These are phyloP conservation scores for Rosa hybrid DNA, from an alignment of 331 rosid species.

Conservation along the genomic window DNA sequence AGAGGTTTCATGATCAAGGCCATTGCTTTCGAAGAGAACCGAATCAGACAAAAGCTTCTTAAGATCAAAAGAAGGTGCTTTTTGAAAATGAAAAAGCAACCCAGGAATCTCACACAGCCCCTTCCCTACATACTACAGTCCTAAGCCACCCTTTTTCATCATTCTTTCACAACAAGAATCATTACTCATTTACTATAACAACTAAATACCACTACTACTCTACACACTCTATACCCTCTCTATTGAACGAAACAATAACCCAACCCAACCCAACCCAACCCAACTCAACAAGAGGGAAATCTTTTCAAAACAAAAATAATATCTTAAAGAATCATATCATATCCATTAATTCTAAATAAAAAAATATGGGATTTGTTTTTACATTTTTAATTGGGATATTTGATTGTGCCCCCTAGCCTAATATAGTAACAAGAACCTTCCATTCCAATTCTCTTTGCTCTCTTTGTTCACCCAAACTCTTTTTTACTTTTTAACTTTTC, in stretches of 20 bases:
- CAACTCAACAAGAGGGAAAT: slow-evolving; percentile 10
- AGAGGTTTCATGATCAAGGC: slow-evolving; percentile 48
- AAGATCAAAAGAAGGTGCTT: slow-evolving; percentile 70
- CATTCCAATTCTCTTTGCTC: slow-evolving; percentile 2
- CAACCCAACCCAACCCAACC: slow-evolving; percentile 1
- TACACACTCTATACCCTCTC: background rate
- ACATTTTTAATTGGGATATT: background rate
- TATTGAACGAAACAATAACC: background rate
- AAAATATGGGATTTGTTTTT: background rate
- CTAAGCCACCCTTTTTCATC: slow-evolving; percentile 60
- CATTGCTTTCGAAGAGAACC: slow-evolving; percentile 75
- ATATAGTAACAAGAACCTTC: slow-evolving; percentile 22
- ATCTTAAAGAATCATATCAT: background rate
- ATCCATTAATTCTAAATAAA: background rate
- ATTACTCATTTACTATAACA: slow-evolving; percentile 63
- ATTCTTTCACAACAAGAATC: slow-evolving; percentile 67
- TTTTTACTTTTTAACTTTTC: slow-evolving; percentile 5
- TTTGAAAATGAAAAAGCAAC: slow-evolving; percentile 53
- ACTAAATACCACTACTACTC: slow-evolving; percentile 16
- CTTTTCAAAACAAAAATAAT: slow-evolving; percentile 26
- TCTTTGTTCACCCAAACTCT: slow-evolving; percentile 13
- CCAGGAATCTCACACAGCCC: slow-evolving; percentile 73
- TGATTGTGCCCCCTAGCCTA: slow-evolving; percentile 16
- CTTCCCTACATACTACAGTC: slow-evolving; percentile 37
- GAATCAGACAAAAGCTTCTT: slow-evolving; percentile 85